Evolutionary conservation across 108 stramenopile species (phyloP).

Genomic region (Aureococcus anophagefferens): DNA sequence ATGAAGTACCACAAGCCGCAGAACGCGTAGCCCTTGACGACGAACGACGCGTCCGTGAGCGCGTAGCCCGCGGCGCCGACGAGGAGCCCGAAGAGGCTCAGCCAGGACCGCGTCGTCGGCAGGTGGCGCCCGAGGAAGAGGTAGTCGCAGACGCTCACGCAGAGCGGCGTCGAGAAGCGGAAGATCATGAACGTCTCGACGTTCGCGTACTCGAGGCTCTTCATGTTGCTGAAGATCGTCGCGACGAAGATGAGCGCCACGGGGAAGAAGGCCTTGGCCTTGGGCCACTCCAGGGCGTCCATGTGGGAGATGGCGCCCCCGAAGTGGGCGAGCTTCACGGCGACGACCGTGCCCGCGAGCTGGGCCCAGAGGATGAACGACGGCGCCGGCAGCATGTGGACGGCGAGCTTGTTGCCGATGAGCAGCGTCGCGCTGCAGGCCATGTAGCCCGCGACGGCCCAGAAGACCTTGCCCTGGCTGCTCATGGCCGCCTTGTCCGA

Average conservation of each 20-base stretch:
- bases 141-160: conserved; percentile 43
- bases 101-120: conserved; percentile 35
- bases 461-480: conserved; percentile 4
- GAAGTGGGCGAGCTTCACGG: conserved; percentile 26
- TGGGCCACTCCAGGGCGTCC: conserved; percentile 30
- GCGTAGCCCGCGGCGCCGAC: conserved; percentile 43
- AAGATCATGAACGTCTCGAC: conserved; percentile 61
- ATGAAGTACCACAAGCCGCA: conserved; percentile 51
- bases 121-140: conserved; percentile 44
- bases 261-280: conserved; percentile 30
- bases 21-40: conserved; percentile 41
- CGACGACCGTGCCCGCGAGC: conserved; percentile 36
- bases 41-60: conserved; percentile 44
- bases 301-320: conserved; percentile 30
- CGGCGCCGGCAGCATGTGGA: conserved; percentile 43
- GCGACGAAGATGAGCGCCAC: conserved; percentile 39
- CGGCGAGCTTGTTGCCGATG: conserved; percentile 53
- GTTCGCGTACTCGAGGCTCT: conserved; percentile 44
- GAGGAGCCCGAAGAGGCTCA: conserved; percentile 30
- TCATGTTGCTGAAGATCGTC: conserved; percentile 41
- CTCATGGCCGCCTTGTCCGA: no score
- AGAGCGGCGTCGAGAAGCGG: conserved; percentile 47
- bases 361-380: conserved; percentile 45
- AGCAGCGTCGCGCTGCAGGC: conserved; percentile 52
- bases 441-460: conserved; percentile 53